Conservation (phyloP, 768 basidiomycete genomes). For the Nidularia sp. region DNA sequence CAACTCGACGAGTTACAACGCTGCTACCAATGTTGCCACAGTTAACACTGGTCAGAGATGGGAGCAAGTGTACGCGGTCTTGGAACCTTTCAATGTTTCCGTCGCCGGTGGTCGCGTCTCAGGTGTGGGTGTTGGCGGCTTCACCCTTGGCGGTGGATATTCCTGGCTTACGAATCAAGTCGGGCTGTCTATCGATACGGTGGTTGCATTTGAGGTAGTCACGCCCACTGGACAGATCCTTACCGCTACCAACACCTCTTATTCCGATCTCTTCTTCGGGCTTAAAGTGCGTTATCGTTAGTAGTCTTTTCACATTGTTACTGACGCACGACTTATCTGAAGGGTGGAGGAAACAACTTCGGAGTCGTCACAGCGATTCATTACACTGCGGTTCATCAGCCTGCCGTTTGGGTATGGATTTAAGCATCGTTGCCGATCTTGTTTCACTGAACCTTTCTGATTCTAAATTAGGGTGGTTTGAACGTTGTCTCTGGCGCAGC, state of each 20-base stretch:
- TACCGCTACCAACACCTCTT: slow-evolving; percentile 23
- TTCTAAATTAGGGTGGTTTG: too few relatives aligned
- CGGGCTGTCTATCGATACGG: slow-evolving; percentile 53
- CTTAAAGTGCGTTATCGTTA: slow-evolving; percentile 22
- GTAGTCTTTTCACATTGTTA: not conserved
- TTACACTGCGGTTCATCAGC: not conserved
- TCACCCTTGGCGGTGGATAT: slow-evolving; percentile 39
- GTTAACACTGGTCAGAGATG: slow-evolving; percentile 30
- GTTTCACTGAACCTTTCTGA: too few relatives aligned
- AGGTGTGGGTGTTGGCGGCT: slow-evolving; percentile 44
- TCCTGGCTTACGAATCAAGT: slow-evolving; percentile 62
- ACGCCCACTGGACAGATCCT: slow-evolving; percentile 45
- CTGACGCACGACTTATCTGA: not conserved
- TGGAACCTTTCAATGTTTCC: slow-evolving; percentile 33
- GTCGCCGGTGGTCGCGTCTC: slow-evolving; percentile 46
- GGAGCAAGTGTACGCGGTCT: slow-evolving; percentile 46
- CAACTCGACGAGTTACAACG: too few relatives aligned
- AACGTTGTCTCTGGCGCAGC: too few relatives aligned
- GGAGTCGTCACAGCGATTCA: slow-evolving; percentile 8
- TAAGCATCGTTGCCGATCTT: too few relatives aligned
- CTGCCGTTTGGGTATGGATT: too few relatives aligned
- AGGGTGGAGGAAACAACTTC: slow-evolving; percentile 67
- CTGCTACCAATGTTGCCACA: too few relatives aligned
- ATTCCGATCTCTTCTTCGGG: slow-evolving; percentile 36
- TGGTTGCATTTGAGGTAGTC: slow-evolving; percentile 51